Percentiles rank a stretch among this genome's conserved stretches.
These are phyloP conservation scores for Chytriomyces sp. DNA, from an alignment of 192 early-diverging fungal genomes.

Conservation along the genomic window DNA sequence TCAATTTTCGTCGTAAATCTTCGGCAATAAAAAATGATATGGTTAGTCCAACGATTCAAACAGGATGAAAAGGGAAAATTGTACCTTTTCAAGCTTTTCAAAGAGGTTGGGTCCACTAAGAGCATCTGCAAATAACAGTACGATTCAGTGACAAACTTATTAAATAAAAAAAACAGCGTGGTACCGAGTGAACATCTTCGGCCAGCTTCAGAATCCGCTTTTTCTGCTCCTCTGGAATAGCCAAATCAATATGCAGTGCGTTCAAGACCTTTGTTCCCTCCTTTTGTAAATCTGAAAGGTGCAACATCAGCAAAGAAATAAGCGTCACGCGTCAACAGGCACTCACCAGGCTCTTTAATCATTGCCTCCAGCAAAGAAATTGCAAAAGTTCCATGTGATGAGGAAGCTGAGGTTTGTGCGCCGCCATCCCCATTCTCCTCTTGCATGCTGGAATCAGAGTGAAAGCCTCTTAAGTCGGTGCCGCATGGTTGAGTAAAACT, in stretches of 20 bases:
- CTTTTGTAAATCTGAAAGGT: conserved; percentile 5
- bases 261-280: conserved; percentile 16
- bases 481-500: neutral
- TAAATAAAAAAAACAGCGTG: neutral
- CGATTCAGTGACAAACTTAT: neutral
- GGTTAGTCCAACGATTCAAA: conserved; percentile 1
- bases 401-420: neutral
- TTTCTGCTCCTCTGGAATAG: neutral
- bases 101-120: conserved; percentile 8
- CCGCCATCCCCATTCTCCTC: neutral
- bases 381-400: conserved; percentile 1
- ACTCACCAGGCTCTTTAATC: conserved; percentile 6
- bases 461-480: neutral
- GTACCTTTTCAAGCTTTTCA: conserved; percentile 23
- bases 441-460: neutral
- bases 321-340: neutral
- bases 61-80: neutral
- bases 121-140: conserved; percentile 4
- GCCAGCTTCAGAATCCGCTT: conserved; percentile 24
- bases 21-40: neutral
- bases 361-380: conserved; percentile 16
- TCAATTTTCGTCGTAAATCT: conserved; percentile 22
- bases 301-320: neutral
- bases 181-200: conserved; percentile 22
- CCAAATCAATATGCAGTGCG: neutral